phyloP scores from a whole-genome alignment of 2,329 filamentous ascomycete species.

The Lojkania enalia region DNA sequence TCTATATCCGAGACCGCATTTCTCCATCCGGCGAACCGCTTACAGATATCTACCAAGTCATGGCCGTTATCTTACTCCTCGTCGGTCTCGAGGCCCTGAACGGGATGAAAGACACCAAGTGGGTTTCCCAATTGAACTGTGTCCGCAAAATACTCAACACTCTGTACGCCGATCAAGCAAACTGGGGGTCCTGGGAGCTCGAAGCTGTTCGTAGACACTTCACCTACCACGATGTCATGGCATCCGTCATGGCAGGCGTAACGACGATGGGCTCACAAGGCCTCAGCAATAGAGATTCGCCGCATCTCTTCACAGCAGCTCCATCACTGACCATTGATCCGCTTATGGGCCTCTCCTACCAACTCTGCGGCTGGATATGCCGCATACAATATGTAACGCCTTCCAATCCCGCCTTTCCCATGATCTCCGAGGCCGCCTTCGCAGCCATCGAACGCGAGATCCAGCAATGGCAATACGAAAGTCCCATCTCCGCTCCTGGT shows the following conservation, averaged over 20 bases:
- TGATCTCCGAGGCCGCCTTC: slow-evolving; percentile 39
- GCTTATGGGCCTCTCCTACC: slow-evolving; percentile 42
- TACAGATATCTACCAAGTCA: slow-evolving; percentile 37
- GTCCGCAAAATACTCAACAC: slow-evolving; percentile 35
- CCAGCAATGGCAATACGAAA: slow-evolving; percentile 38
- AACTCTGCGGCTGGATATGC: slow-evolving; percentile 38
- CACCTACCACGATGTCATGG: slow-evolving; percentile 43
- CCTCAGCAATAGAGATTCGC: slow-evolving; percentile 23
- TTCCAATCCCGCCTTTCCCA: slow-evolving; percentile 37
- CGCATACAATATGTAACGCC: slow-evolving; percentile 40
- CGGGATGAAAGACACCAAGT: slow-evolving; percentile 37
- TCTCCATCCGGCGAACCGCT: slow-evolving; percentile 28
- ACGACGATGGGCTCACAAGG: slow-evolving; percentile 19
- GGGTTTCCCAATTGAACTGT: slow-evolving; percentile 41
- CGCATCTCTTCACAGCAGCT: slow-evolving; percentile 20
- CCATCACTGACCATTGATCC: slow-evolving; percentile 38
- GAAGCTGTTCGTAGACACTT: slow-evolving; percentile 42
- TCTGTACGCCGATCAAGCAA: slow-evolving; percentile 27
- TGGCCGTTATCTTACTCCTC: slow-evolving; percentile 38
- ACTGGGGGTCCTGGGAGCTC: slow-evolving; percentile 34
- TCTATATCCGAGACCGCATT: slow-evolving; percentile 36
- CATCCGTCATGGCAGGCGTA: slow-evolving; percentile 39
- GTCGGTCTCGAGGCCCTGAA: slow-evolving; percentile 42
- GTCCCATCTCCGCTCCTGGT: slow-evolving; percentile 29
- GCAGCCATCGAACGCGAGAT: slow-evolving; percentile 36